These are phyloP conservation scores for Gamsiella multidivaricata DNA, from an alignment of 192 early-diverging fungal species.

Conservation along the genomic window DNA sequence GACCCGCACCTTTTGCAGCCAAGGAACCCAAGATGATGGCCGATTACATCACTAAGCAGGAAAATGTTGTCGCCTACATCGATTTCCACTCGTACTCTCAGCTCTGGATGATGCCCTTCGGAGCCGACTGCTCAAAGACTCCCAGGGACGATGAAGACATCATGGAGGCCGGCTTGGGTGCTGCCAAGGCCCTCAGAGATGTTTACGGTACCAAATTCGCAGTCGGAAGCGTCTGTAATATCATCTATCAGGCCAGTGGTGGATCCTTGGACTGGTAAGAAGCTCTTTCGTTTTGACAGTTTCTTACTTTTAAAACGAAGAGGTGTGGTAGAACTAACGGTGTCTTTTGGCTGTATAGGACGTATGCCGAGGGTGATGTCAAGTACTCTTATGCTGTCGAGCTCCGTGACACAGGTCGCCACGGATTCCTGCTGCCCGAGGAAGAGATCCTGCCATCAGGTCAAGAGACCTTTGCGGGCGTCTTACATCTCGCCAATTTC, in stretches of 20 bases:
- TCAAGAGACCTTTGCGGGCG: constrained; percentile 55
- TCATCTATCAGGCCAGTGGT: constrained; percentile 69
- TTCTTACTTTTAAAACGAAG: neutral
- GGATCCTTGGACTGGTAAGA: constrained; percentile 64
- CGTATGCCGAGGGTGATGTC: constrained; percentile 62
- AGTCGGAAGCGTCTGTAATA: constrained; percentile 68
- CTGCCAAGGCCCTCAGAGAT: constrained; percentile 63
- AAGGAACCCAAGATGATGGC: constrained; percentile 64
- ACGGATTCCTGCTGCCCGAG: constrained; percentile 69
- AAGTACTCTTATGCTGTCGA: constrained; percentile 71
- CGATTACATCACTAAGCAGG: constrained; percentile 55
- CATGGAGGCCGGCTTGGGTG: constrained; percentile 54
- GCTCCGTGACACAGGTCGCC: constrained; percentile 64
- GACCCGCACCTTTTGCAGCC: constrained; percentile 62
- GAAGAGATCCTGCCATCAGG: constrained; percentile 63
- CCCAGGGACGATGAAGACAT: constrained; percentile 60
- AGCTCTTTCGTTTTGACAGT: neutral
- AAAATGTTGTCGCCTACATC: constrained; percentile 60
- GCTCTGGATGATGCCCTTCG: constrained; percentile 74
- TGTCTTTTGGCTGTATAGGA: constrained; percentile 41
- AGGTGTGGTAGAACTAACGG: no score
- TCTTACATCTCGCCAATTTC: constrained; percentile 52
- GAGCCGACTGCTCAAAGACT: constrained; percentile 63
- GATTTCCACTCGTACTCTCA: constrained; percentile 72
- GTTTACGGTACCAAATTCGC: constrained; percentile 70